Base-by-base conservation (phyloP, 257 asterid species). In the Solanum clarkiae region DNA sequence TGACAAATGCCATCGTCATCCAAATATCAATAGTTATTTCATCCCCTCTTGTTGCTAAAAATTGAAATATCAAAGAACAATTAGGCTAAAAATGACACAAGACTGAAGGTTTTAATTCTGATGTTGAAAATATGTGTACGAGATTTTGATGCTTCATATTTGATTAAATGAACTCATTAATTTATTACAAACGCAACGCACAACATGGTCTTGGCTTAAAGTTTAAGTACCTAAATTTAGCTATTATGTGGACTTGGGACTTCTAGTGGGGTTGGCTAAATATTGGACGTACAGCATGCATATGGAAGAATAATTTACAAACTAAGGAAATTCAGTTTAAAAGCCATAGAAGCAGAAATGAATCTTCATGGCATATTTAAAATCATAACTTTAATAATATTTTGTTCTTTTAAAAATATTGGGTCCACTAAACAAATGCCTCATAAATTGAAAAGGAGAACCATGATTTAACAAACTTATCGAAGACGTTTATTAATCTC, bases 1-100 rank as follows among this genome's bases (percentile, higher is more conserved):
- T 84, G 87, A 87, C 80, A 62, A 32, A 77, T 84, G 54, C 40
- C 16, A 47, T 83, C 53, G 57, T 68, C 85, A 69, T 68, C 65
- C 22, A 14, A 13, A 51, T 53, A 18, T 8, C 63, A 24, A 79
- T 10, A 26, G 45, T 51, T 40, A 4, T 32, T 51, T 16, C n/a
- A 51, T 20, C 49, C 47, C 20, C 49, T 44, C 24, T 77, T 53
- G 6, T 16, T 53, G 82, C 45, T 51, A 26, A 77, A 24, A 53
- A 10, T 15, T 53, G 44, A 51, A 51, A 77, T 26, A 79, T 53
- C 82, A 79, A 75, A 49, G 42, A 75, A 24, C 24, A 49, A 75
- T 60, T 49, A 24, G 62, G 62, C 15, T 24, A 7, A 49, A 75
- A 75, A 75, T 75, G 47, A 77, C 3, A 26, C 24, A 53, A 53